A percentile compares a stretch with the other conserved stretches of the same genome.
Conservation (phyloP, 192 early-diverging fungal genomes). For the Umbelopsis sp. region DNA sequence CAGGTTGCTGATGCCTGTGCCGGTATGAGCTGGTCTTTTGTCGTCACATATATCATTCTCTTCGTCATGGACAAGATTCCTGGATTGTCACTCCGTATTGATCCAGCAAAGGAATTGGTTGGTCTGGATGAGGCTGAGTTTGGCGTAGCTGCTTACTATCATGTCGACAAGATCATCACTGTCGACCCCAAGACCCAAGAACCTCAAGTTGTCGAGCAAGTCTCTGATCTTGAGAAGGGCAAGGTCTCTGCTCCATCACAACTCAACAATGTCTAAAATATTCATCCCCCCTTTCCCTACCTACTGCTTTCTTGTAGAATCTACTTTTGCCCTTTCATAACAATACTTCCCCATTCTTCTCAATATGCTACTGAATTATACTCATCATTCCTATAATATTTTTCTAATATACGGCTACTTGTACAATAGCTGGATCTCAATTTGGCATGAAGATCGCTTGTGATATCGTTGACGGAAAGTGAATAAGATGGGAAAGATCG, state of each 20-base stretch:
- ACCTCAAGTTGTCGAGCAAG: constrained; percentile 27
- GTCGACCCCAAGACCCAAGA: constrained; percentile 39
- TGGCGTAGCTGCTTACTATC: constrained; percentile 68
- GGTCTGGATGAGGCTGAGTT: constrained; percentile 85
- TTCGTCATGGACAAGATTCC: constrained; percentile 78
- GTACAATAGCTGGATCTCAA: no score
- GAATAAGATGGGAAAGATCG: no score
- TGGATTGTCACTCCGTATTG: constrained; percentile 74
- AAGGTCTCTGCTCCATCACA: constrained; percentile 1
- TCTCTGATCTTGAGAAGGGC: constrained; percentile 7
- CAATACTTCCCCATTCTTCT: neutral
- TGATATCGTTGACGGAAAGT: neutral
- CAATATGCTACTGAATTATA: neutral
- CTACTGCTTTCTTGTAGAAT: neutral
- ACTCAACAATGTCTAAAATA: constrained; percentile 23
- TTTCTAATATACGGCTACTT: constrained; percentile 12
- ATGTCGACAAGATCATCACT: constrained; percentile 45
- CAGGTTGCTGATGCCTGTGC: constrained; percentile 80
- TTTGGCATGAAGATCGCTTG: no score
- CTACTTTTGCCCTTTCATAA: neutral
- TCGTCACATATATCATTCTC: constrained; percentile 72
- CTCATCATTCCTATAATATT: constrained; percentile 12
- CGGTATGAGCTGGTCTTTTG: constrained; percentile 75
- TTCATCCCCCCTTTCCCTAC: neutral
- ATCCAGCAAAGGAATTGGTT: constrained; percentile 63